Percentiles rank a stretch among this genome's conserved stretches.
phyloP scores from a whole-genome alignment of 2,329 filamentous ascomycete species.

The Ophiosphaerella herpotricha region DNA sequence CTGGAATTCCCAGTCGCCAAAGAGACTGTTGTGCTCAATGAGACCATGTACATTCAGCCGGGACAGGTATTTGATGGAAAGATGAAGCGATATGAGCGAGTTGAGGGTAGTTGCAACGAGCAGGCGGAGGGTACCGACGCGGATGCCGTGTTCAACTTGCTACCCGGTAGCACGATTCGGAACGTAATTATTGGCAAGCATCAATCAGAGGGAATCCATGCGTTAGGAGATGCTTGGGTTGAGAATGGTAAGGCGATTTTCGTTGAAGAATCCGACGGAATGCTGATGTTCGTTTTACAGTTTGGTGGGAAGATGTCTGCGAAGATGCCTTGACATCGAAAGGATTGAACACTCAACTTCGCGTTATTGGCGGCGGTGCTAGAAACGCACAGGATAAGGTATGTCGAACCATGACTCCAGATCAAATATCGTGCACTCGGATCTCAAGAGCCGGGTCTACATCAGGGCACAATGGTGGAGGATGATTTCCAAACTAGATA shows the following conservation, averaged over 20 bases:
- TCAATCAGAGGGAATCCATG: constrained; percentile 31
- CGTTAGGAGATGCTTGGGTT: constrained; percentile 33
- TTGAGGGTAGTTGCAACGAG: constrained; percentile 29
- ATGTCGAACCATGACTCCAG: constrained; percentile 18
- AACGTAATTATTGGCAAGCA: constrained; percentile 34
- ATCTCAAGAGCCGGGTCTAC: too few relatives aligned
- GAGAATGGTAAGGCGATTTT: constrained; percentile 20
- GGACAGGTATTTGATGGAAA: constrained; percentile 30
- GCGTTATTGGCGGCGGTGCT: constrained; percentile 32
- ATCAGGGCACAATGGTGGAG: too few relatives aligned
- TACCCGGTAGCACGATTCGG: constrained; percentile 25
- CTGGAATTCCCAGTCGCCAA: constrained; percentile 27
- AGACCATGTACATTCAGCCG: constrained; percentile 30
- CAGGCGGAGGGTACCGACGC: constrained; percentile 32
- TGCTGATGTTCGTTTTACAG: constrained; percentile 1
- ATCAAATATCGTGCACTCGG: too few relatives aligned
- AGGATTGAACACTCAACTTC: constrained; percentile 31
- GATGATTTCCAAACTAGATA: background rate
- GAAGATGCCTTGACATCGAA: constrained; percentile 31
- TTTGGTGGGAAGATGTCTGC: constrained; percentile 35
- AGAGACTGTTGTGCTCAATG: constrained; percentile 29
- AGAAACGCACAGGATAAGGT: constrained; percentile 33
- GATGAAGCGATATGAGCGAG: constrained; percentile 34
- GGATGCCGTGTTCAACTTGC: constrained; percentile 30
- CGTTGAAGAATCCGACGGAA: rapidly evolving